phyloP scores from a whole-genome alignment of 108 stramenopile genomes.

The Stephanodiscus minutulus region DNA sequence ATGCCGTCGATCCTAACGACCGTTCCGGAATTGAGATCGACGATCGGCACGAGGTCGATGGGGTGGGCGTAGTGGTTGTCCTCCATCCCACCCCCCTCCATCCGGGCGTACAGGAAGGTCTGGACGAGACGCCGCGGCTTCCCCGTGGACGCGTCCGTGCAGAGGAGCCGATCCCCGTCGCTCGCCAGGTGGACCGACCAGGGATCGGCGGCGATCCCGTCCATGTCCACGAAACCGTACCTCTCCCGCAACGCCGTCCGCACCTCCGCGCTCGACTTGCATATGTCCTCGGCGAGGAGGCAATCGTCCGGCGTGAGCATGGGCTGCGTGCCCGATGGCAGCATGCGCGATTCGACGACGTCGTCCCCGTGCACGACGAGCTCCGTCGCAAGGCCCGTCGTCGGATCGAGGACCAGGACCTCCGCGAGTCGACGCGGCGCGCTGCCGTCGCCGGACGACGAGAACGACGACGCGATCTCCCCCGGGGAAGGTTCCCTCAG shows the following conservation, averaged over 20 bases:
- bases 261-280: constrained; percentile 44
- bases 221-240: too few relatives aligned
- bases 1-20: constrained; percentile 63
- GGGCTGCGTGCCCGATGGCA: constrained; percentile 59
- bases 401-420: constrained; percentile 48
- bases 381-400: constrained; percentile 55
- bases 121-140: constrained; percentile 62
- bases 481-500: too few relatives aligned
- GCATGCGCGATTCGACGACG: constrained; percentile 17
- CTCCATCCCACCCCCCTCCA: constrained; percentile 45
- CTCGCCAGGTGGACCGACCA: too few relatives aligned
- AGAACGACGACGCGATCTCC: too few relatives aligned
- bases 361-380: constrained; percentile 28
- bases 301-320: constrained; percentile 80
- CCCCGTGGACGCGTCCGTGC: neutral
- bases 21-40: constrained; percentile 54
- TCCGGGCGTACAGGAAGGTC: constrained; percentile 65
- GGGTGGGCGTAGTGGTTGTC: constrained; percentile 83
- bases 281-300: constrained; percentile 64
- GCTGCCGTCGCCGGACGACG: too few relatives aligned
- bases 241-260: constrained; percentile 26
- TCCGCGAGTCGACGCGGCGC: constrained; percentile 37
- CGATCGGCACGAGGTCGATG: constrained; percentile 70
- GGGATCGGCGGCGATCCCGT: too few relatives aligned
- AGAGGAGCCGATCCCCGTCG: too few relatives aligned